These are phyloP conservation scores for Collybia sordida DNA, from an alignment of 768 basidiomycete species.

Conservation along the genomic window DNA sequence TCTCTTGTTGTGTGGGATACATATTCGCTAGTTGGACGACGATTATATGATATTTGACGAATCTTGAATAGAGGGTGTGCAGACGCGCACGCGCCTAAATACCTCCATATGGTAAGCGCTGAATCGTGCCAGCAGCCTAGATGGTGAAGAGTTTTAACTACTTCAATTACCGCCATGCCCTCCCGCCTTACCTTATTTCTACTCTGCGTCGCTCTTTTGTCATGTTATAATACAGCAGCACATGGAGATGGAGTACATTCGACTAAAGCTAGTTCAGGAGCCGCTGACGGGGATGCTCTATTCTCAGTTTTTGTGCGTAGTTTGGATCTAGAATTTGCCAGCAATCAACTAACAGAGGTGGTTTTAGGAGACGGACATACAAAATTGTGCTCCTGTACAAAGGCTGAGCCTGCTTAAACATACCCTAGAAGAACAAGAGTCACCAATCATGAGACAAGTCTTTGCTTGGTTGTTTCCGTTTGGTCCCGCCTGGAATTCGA, in stretches of 20 bases:
- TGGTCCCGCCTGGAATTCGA: slow-evolving; percentile 85
- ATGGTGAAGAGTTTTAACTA: too few species aligned
- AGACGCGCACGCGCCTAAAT: not conserved
- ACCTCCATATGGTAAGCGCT: not conserved
- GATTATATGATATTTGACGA: not conserved
- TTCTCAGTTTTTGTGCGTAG: slow-evolving; percentile 17
- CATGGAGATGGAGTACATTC: not conserved
- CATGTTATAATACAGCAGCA: slow-evolving; percentile 18
- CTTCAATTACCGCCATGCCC: slow-evolving; percentile 20
- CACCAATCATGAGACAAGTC: slow-evolving; percentile 75
- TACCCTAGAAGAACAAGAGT: slow-evolving; percentile 60
- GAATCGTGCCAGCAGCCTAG: too few species aligned
- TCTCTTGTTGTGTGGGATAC: slow-evolving; percentile 58
- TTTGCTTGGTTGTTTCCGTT: slow-evolving; percentile 88
- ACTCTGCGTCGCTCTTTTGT: slow-evolving; percentile 45
- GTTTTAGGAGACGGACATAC: slow-evolving; percentile 38
- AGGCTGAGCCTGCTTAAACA: slow-evolving; percentile 59
- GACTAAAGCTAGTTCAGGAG: too few species aligned
- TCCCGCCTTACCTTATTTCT: slow-evolving; percentile 21
- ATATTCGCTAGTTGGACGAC: slow-evolving; percentile 21
- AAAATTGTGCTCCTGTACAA: slow-evolving; percentile 38
- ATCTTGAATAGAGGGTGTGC: not conserved
- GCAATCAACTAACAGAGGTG: not conserved
- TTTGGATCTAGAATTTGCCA: not conserved
- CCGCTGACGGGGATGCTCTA: not conserved